These are phyloP conservation scores for Monoraphidium neglectum DNA, from an alignment of 139 green algal genomes.

Conservation along the genomic window DNA sequence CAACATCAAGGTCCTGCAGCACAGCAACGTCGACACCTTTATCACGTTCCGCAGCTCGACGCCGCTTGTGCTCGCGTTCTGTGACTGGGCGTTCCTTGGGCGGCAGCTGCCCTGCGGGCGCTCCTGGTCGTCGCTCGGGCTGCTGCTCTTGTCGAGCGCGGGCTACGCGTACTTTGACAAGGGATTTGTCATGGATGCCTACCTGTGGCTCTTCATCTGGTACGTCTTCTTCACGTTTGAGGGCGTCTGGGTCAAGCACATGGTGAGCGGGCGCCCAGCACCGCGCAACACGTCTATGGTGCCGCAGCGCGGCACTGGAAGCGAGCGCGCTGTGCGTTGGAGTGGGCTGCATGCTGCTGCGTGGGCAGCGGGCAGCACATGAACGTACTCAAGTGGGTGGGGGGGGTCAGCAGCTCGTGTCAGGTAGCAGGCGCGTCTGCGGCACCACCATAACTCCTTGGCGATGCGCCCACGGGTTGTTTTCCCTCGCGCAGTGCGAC, in stretches of 20 bases:
- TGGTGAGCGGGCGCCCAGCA: constrained; percentile 52
- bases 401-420: no score
- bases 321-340: no score
- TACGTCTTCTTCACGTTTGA: constrained; percentile 73
- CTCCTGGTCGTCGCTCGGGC: constrained; percentile 2
- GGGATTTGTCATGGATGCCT: constrained; percentile 12
- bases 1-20: constrained; percentile 60
- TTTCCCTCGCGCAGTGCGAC: not conserved
- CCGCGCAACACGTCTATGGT: not conserved
- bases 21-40: constrained; percentile 84
- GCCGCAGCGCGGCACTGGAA: not conserved
- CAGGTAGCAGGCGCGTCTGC: not conserved
- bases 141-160: constrained; percentile 8
- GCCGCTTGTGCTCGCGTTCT: constrained; percentile 66
- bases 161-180: constrained; percentile 29
- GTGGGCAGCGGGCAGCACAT: no score
- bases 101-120: constrained; percentile 50
- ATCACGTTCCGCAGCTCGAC: constrained; percentile 75
- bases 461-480: not conserved
- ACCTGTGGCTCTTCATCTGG: constrained; percentile 34
- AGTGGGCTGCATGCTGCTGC: no score
- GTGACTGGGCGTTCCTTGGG: constrained; percentile 74
- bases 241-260: constrained; percentile 74
- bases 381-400: no score
- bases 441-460: not conserved